Conservation (phyloP, 306 rosid genomes). For the Gynostemma pentaphyllum region DNA sequence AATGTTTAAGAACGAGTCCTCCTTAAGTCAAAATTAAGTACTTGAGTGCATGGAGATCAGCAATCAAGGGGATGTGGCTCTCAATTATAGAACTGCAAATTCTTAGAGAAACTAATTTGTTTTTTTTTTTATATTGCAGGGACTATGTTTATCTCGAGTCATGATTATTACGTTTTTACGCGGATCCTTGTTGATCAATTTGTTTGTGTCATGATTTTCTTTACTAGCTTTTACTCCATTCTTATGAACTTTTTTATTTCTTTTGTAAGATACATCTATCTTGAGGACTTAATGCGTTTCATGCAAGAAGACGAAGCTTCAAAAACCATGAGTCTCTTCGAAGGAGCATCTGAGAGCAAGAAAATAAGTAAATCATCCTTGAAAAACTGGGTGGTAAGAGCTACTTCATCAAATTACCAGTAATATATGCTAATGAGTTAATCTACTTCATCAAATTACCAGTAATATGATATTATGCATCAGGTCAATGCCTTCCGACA, state of each 20-base stretch:
- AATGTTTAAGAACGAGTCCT: not conserved
- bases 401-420: not conserved
- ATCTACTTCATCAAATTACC: not conserved
- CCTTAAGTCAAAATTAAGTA: not conserved
- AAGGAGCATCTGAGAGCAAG: slow-evolving; percentile 54
- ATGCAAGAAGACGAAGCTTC: slow-evolving; percentile 65
- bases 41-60: not conserved
- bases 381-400: slow-evolving; percentile 91
- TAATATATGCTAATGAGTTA: not conserved
- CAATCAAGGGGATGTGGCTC: not conserved
- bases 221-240: not conserved
- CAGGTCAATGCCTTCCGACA: slow-evolving; percentile 87
- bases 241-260: not conserved
- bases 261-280: slow-evolving; percentile 32
- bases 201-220: not conserved
- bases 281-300: slow-evolving; percentile 63
- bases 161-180: not conserved
- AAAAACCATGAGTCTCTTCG: slow-evolving; percentile 65
- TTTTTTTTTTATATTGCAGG: no score
- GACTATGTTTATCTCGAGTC: not conserved
- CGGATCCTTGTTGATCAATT: not conserved
- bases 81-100: not conserved
- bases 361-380: slow-evolving; percentile 61
- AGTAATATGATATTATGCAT: not conserved
- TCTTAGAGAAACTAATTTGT: not conserved